Evolutionary conservation across 257 asterid genomes (phyloP), one percentile per base, ranked within the genome.

Genomic region (Haberlea rhodopensis): DNA sequence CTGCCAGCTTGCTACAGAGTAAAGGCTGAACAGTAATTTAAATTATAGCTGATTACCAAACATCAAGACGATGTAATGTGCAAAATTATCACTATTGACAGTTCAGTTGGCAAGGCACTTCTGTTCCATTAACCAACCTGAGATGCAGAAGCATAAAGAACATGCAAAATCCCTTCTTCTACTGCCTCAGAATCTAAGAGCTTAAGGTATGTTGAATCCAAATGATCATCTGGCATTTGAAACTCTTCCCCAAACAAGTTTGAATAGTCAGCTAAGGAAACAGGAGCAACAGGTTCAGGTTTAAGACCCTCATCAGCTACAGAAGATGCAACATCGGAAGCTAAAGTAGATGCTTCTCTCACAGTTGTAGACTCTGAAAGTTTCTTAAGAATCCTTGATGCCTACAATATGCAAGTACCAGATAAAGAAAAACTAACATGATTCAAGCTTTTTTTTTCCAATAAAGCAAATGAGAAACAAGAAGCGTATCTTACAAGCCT

Each of bases 141-240:
- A 73, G 97, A 85, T 54, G 96, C 87, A 81, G 85, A 90, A 71
- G 94, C 99, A 76, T 85, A 94, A 57, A 94, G 90, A 71, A 94
- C 81, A 80, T 94, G 99, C 76, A 94, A 66, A 57, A 94, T 73
- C 66, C 97, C 99, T 82, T 94, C 99, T 84, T 94, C 99, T 31
- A 84, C 87, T 22, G 82, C 74, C 45, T 82, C 86, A 80, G 83
- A 68, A 79, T 94, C 99, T 73, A 94, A 79, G 67, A 94, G 64
- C 69, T 81, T 83, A 49, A 88, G 73, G 78, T 79, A 81, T 45
- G 76, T 57, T 21, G 79, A 69, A 79, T 94, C 95, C 82, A 84
- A 81, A 69, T 60, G 63, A 81, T 81, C 86, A 76, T 84, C 85
- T 27, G 85, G 78, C 53, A 79, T 68, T 46, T 72, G 77, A 72